Base-by-base conservation (phyloP, 2,329 filamentous ascomycete genomes). In the Calonectria hongkongensis region DNA sequence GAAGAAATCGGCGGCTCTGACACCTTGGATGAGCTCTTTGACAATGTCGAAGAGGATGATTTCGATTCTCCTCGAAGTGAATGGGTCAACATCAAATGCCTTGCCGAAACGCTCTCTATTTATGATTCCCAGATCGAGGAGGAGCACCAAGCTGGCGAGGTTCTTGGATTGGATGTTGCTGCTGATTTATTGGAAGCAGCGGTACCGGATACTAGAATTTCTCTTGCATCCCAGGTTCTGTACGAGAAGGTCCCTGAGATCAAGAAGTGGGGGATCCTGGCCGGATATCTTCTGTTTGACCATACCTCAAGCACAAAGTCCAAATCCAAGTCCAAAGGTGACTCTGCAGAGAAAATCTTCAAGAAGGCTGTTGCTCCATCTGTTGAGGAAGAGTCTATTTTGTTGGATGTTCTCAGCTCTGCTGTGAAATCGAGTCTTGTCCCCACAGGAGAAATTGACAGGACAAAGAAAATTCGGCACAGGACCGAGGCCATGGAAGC, bases 51-150 rank as follows among this genome's bases (percentile, higher is more conserved):
- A n/a, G 92, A 94, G 18, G 93, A 95, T 15, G 93, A 96, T 75
- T 94, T 92, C 74, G 92, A 94, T 66, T 91, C 92, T 2, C 94
- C 96, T 2, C 92, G 94, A 73, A 88, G 92, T 56, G 93, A 94
- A 74, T 99, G 97, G 97, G 91, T 98, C 79, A 95, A 94, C 81
- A 91, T 97, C 81, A 99, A 98, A 85, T 96, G 94, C 76, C 88
- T 99, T 16, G 94, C 94, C 3, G 95, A 98, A 83, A 93, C 94
- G 13, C 88, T 99, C 30, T 90, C 94, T 39, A 90, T 91, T 12
- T 98, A 98, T 80, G 95, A 98, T 81, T 87, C 89, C 7, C 92
- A 94, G 77, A 87, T 92, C 51, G 88, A 90, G 64, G 89, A 91
- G 47, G 89, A 91, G 36, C 85, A 92, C 41, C 79, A 83, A 70